Conservation (phyloP, 1,284 basidiomycete genomes). For the Vanrija sp. region DNA sequence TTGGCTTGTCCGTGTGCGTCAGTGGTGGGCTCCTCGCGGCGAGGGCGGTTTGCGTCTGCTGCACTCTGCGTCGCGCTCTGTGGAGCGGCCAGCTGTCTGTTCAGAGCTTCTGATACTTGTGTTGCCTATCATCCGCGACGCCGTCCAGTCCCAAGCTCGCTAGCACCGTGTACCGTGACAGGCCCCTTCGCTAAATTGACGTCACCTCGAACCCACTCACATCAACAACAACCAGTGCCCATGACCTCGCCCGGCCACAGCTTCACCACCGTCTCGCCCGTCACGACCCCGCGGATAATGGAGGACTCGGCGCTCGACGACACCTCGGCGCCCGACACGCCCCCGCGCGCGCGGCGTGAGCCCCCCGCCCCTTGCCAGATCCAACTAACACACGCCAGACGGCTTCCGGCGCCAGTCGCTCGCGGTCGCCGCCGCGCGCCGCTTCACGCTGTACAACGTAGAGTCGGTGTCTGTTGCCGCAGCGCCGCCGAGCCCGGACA, state of each 20-base stretch:
- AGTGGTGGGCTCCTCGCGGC: too few species aligned
- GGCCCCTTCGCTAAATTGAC: too few species aligned
- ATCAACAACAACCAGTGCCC: neutral
- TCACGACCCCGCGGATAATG: neutral
- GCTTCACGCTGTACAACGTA: conserved; percentile 11
- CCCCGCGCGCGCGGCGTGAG: neutral
- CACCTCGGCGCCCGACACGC: neutral
- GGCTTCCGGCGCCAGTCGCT: conserved; percentile 14
- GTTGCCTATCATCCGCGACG: too few species aligned
- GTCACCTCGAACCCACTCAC: neutral
- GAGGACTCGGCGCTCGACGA: neutral
- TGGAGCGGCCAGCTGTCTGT: too few species aligned
- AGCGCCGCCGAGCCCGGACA: neutral
- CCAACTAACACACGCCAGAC: too few species aligned
- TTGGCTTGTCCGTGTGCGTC: too few species aligned
- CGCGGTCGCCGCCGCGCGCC: conserved; percentile 20
- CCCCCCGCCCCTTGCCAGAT: neutral
- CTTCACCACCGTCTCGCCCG: neutral
- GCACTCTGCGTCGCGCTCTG: too few species aligned
- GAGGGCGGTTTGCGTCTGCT: too few species aligned
- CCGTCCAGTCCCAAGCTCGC: too few species aligned
- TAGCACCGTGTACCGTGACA: too few species aligned
- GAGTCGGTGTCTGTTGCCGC: neutral
- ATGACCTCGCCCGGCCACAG: neutral
- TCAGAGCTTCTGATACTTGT: too few species aligned